Conservation (phyloP, 176 grass and related monocot species). For the Oryza punctata region DNA sequence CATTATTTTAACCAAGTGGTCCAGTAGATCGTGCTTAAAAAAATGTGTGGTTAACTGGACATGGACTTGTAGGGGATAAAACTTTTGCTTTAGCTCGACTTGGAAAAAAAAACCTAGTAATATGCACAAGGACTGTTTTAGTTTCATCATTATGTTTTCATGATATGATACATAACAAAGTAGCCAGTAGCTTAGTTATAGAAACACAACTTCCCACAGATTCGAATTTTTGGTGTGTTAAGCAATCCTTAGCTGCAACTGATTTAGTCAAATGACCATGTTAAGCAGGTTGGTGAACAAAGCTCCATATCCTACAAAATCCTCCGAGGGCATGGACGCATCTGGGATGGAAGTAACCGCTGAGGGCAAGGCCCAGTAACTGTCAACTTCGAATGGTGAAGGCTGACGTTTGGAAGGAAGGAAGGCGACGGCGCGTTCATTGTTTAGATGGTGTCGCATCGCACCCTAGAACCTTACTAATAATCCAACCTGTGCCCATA, state of each 20-base stretch:
- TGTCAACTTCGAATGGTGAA: not conserved
- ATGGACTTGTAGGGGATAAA: not conserved
- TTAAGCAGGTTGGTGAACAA: conserved; percentile 77
- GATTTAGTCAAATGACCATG: conserved; percentile 6
- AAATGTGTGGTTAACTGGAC: not conserved
- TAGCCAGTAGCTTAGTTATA: not conserved
- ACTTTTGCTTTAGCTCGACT: not conserved
- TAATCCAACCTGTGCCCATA: conserved; percentile 38
- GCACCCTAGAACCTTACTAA: conserved; percentile 39
- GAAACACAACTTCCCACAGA: not conserved
- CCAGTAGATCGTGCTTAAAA: not conserved
- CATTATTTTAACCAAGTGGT: not conserved
- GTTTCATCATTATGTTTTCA: not conserved
- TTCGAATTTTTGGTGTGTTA: too few species aligned
- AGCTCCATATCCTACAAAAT: conserved; percentile 65
- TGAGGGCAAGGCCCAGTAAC: conserved; percentile 53
- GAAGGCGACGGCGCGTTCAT: conserved; percentile 2
- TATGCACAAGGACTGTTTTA: not conserved
- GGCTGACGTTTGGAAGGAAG: conserved; percentile 33
- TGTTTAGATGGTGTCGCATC: conserved; percentile 16
- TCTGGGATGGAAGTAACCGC: conserved; percentile 32
- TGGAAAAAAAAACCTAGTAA: not conserved
- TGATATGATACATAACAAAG: conserved; percentile 1
- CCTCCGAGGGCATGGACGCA: conserved; percentile 59
- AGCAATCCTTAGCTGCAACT: not conserved